Conservation (phyloP, 805 yeast species). For the Myxozyma mucilagina region DNA sequence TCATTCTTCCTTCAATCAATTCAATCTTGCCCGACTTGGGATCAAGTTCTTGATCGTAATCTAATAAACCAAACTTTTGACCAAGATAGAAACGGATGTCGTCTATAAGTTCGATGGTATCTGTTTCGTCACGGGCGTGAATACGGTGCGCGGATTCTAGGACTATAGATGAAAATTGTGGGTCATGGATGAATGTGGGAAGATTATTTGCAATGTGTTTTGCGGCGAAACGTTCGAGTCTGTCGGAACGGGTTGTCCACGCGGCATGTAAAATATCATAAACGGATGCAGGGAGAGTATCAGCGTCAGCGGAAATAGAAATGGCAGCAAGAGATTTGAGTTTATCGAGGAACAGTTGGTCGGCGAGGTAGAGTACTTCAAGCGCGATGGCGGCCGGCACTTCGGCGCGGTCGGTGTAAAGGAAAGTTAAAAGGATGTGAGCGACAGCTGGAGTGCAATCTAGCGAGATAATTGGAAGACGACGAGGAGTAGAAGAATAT, state of each 20-base stretch:
- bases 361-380: slow-evolving; percentile 61
- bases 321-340: slow-evolving; percentile 60
- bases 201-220: slow-evolving; percentile 56
- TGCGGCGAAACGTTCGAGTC: slow-evolving; percentile 66
- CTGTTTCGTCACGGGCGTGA: slow-evolving; percentile 64
- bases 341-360: slow-evolving; percentile 54
- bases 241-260: slow-evolving; percentile 66
- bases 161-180: slow-evolving; percentile 45
- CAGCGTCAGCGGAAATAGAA: slow-evolving; percentile 42
- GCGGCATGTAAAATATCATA: slow-evolving; percentile 62
- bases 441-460: slow-evolving; percentile 44
- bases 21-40: slow-evolving; percentile 26
- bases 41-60: slow-evolving; percentile 31
- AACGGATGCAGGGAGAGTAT: slow-evolving; percentile 41
- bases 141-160: slow-evolving; percentile 59
- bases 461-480: slow-evolving; percentile 38
- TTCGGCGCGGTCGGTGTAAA: slow-evolving; percentile 61
- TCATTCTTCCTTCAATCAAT: slow-evolving; percentile 35
- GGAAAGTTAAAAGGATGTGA: slow-evolving; percentile 53
- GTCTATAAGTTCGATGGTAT: slow-evolving; percentile 76
- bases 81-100: slow-evolving; percentile 67
- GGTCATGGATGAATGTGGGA: slow-evolving; percentile 41
- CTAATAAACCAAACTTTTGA: slow-evolving; percentile 43
- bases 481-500: slow-evolving; percentile 27
- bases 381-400: slow-evolving; percentile 54